Conservation (phyloP, 768 basidiomycete genomes). For the Boletales sp. region DNA sequence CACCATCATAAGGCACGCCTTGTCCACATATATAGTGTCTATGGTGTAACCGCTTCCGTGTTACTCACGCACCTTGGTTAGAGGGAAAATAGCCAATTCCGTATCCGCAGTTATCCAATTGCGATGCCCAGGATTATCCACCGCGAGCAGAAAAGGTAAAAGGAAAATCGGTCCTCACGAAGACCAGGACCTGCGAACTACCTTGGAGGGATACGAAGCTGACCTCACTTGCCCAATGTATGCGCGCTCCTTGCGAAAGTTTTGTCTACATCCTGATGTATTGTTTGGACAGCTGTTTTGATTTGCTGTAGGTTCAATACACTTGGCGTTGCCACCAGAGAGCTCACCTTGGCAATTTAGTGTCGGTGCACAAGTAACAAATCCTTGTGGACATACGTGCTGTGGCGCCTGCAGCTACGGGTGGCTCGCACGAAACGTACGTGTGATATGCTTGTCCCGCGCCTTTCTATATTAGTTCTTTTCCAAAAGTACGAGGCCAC, state of each 20-base stretch:
- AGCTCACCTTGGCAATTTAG: constrained; percentile 33
- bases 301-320: constrained; percentile 54
- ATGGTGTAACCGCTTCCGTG: neutral
- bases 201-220: constrained; percentile 52
- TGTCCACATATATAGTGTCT: constrained; percentile 1
- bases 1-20: neutral
- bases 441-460: constrained; percentile 10
- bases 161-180: constrained; percentile 30
- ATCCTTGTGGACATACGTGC: constrained; percentile 72
- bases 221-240: constrained; percentile 74
- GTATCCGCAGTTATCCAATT: constrained; percentile 3
- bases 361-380: constrained; percentile 57
- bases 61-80: constrained; percentile 9
- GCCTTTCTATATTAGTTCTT: constrained; percentile 1
- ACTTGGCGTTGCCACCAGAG: neutral
- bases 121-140: neutral
- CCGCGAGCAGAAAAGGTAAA: constrained; percentile 44
- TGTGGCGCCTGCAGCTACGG: constrained; percentile 65
- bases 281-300: constrained; percentile 57
- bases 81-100: neutral
- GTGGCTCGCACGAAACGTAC: constrained; percentile 56
- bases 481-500: constrained; percentile 39
- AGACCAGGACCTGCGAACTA: constrained; percentile 20
- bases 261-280: neutral
- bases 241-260: constrained; percentile 23